These are phyloP conservation scores for Acer yangbiense DNA, from an alignment of 345 rosid species.

Conservation along the genomic window DNA sequence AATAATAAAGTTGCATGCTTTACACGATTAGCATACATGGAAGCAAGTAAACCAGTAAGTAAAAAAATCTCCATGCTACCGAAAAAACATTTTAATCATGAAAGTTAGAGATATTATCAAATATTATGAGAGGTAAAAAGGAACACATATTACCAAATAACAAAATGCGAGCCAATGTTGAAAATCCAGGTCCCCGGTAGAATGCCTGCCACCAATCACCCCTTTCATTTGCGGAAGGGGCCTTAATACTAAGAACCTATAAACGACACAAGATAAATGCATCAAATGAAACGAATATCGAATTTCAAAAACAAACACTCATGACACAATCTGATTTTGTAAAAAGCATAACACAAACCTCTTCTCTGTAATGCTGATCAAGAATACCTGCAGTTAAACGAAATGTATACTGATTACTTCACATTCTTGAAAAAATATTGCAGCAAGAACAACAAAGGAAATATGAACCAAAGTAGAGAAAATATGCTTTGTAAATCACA, in stretches of 20 bases:
- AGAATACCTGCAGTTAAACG: constrained; percentile 47
- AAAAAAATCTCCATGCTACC: not conserved
- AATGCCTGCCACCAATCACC: constrained; percentile 52
- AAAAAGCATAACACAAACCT: constrained; percentile 41
- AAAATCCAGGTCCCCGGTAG: constrained; percentile 77
- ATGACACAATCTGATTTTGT: not conserved
- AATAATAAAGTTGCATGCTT: not conserved
- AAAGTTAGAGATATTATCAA: not conserved
- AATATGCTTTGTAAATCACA: not conserved
- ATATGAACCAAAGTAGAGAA: not conserved
- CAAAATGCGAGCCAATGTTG: constrained; percentile 63
- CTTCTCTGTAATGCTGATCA: constrained; percentile 51
- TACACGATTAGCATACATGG: not conserved
- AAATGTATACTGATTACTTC: not conserved
- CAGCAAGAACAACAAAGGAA: not conserved
- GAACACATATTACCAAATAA: constrained; percentile 52
- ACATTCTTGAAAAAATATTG: not conserved
- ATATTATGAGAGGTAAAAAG: not conserved
- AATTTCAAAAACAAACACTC: not conserved
- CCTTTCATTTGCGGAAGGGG: constrained; percentile 54
- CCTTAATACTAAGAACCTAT: constrained; percentile 44
- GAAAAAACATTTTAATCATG: not conserved
- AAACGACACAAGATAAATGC: constrained; percentile 7
- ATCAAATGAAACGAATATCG: constrained; percentile 3
- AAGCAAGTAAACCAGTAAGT: constrained; percentile 4